phyloP scores from a whole-genome alignment of 2,329 filamentous ascomycete genomes.

The Cladosporium austrohemisphaericum region DNA sequence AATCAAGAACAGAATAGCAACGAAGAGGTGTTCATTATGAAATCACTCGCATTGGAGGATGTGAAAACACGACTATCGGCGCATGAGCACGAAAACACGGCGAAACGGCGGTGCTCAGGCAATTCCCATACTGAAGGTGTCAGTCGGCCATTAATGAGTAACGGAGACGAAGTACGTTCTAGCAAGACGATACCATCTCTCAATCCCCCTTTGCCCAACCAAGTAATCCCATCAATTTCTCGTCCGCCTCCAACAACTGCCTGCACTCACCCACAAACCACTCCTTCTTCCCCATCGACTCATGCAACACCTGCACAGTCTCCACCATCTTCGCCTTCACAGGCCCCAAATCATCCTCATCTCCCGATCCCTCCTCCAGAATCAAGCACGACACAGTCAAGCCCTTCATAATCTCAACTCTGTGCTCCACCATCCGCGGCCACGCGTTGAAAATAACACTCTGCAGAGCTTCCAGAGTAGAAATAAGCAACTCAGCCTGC shows the following conservation, averaged over 20 bases:
- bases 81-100: too few relatives aligned
- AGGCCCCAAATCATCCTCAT: conserved; percentile 25
- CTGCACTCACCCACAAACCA: conserved; percentile 26
- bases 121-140: too few relatives aligned
- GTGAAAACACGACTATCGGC: background rate
- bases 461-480: conserved; percentile 54
- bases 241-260: conserved; percentile 29
- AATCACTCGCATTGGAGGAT: too few relatives aligned
- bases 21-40: too few relatives aligned
- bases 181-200: too few relatives aligned
- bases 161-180: too few relatives aligned
- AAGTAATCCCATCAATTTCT: conserved; percentile 28
- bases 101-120: too few relatives aligned
- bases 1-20: too few relatives aligned
- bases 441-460: conserved; percentile 61
- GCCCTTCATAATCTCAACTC: conserved; percentile 61
- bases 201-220: background rate
- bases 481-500: conserved; percentile 53
- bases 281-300: conserved; percentile 24
- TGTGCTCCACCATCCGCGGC: conserved; percentile 63
- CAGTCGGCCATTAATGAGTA: too few relatives aligned
- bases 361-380: conserved; percentile 18
- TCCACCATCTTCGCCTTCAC: conserved; percentile 21
- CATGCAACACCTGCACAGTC: conserved; percentile 25
- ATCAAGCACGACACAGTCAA: conserved; percentile 42